Conservation (phyloP, 2,329 filamentous ascomycete genomes). For the Hymenoscyphus fraxineus region DNA sequence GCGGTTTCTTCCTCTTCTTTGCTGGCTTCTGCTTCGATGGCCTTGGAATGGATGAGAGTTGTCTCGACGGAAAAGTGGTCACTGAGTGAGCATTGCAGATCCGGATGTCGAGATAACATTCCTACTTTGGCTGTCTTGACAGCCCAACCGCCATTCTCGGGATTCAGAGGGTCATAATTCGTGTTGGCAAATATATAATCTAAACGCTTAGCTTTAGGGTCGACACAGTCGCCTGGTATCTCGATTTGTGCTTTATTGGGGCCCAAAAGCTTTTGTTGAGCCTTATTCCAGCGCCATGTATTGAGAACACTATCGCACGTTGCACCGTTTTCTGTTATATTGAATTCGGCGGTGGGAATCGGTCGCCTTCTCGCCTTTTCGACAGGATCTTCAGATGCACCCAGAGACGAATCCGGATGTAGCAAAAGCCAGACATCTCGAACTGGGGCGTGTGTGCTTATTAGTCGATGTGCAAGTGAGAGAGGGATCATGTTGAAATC, state of each 20-base stretch:
- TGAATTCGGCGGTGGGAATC: conserved; percentile 73
- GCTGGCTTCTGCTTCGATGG: conserved; percentile 15
- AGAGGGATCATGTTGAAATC: conserved; percentile 97
- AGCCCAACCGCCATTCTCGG: conserved; percentile 52
- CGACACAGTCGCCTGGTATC: conserved; percentile 62
- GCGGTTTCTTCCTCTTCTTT: conserved; percentile 24
- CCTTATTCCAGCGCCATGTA: conserved; percentile 86
- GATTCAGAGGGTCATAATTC: conserved; percentile 37
- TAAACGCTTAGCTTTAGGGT: conserved; percentile 77
- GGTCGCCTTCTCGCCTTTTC: conserved; percentile 64
- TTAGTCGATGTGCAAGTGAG: conserved; percentile 77
- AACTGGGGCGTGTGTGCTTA: conserved; percentile 73
- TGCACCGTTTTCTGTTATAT: conserved; percentile 74
- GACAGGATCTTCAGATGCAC: conserved; percentile 62
- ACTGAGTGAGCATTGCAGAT: conserved; percentile 78
- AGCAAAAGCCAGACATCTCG: conserved; percentile 80
- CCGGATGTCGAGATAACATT: conserved; percentile 78
- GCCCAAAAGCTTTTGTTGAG: conserved; percentile 62
- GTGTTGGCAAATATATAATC: conserved; percentile 89
- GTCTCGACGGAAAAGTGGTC: conserved; percentile 93
- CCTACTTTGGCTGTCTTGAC: conserved; percentile 69
- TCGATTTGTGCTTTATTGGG: conserved; percentile 57
- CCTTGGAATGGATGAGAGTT: conserved; percentile 49
- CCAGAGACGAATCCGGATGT: conserved; percentile 79
- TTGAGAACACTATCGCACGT: conserved; percentile 85